Evolutionary conservation across 345 rosid species (phyloP).

Genomic region (Stellera chamaejasme): DNA sequence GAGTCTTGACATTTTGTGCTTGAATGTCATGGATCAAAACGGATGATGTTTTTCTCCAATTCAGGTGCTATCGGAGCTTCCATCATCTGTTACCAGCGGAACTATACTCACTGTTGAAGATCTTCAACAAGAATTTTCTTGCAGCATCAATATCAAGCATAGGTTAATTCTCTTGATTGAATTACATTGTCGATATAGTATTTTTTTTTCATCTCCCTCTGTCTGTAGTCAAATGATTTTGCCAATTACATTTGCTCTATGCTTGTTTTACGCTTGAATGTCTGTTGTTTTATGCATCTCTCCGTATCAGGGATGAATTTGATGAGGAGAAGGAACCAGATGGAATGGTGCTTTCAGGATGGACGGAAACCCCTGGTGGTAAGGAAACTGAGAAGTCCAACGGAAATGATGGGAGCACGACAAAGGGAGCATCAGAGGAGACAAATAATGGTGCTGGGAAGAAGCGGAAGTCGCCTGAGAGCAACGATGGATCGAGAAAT

Average conservation of each 20-base stretch:
- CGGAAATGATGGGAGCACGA: slow-evolving; percentile 47
- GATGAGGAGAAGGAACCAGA: slow-evolving; percentile 97
- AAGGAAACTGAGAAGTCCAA: slow-evolving; percentile 26
- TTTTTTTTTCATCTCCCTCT: neutral
- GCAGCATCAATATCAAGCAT: slow-evolving; percentile 80
- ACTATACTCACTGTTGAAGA: slow-evolving; percentile 71
- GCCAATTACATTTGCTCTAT: neutral
- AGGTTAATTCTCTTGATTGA: slow-evolving; percentile 40
- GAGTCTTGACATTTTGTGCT: neutral
- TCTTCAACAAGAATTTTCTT: slow-evolving; percentile 83
- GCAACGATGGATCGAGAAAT: slow-evolving; percentile 19
- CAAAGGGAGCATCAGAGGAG: slow-evolving; percentile 28
- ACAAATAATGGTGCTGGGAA: slow-evolving; percentile 24
- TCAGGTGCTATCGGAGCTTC: slow-evolving; percentile 77
- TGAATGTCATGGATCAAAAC: neutral
- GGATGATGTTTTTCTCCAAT: slow-evolving; percentile 3
- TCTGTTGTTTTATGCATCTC: neutral
- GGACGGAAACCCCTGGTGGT: slow-evolving; percentile 54
- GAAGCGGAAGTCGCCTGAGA: slow-evolving; percentile 45
- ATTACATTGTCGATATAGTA: neutral
- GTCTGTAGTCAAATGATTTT: neutral
- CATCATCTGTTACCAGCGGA: slow-evolving; percentile 69
- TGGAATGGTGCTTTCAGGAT: slow-evolving; percentile 89
- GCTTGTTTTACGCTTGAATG: neutral
- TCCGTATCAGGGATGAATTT: slow-evolving; percentile 61